These are phyloP conservation scores for Pyrrhoderma noxium DNA, from an alignment of 1,284 basidiomycete species.

Conservation along the genomic window DNA sequence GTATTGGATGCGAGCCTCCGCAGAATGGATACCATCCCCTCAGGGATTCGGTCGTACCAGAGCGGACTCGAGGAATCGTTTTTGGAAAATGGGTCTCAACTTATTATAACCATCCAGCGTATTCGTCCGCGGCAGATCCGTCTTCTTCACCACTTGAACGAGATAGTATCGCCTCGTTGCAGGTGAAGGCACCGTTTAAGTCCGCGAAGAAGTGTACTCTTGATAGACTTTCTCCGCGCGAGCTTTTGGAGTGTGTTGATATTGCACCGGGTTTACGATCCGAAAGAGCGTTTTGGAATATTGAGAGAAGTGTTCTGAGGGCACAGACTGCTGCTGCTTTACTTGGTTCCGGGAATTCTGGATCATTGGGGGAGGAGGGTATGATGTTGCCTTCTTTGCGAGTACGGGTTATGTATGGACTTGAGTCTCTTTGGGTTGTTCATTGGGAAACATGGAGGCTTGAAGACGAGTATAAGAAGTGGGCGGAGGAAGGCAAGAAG, in stretches of 20 bases:
- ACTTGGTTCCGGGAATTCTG: background rate
- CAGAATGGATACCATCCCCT: slow-evolving; percentile 10
- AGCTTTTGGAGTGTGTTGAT: slow-evolving; percentile 3
- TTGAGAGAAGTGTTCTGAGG: background rate
- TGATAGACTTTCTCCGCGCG: slow-evolving; percentile 4
- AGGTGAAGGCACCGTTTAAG: background rate
- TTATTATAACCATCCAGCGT: slow-evolving; percentile 8
- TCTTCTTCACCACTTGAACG: background rate
- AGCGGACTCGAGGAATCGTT: background rate
- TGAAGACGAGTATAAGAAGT: slow-evolving; percentile 17
- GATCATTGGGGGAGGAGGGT: background rate
- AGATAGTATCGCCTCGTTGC: background rate
- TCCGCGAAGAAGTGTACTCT: slow-evolving; percentile 1
- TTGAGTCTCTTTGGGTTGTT: slow-evolving; percentile 16
- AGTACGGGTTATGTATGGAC: slow-evolving; percentile 7
- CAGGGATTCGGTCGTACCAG: background rate
- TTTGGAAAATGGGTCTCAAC: slow-evolving; percentile 5
- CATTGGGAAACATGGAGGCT: slow-evolving; percentile 19
- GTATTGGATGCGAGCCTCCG: slow-evolving; percentile 1
- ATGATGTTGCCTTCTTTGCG: background rate
- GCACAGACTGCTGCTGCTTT: slow-evolving; percentile 1
- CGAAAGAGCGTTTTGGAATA: slow-evolving; percentile 7
- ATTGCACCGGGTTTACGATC: slow-evolving; percentile 6
- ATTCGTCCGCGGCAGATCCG: background rate
- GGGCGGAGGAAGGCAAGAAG: slow-evolving; percentile 12